Base-by-base conservation (phyloP, 2,329 filamentous ascomycete species). In the Talaromyces sp. region DNA sequence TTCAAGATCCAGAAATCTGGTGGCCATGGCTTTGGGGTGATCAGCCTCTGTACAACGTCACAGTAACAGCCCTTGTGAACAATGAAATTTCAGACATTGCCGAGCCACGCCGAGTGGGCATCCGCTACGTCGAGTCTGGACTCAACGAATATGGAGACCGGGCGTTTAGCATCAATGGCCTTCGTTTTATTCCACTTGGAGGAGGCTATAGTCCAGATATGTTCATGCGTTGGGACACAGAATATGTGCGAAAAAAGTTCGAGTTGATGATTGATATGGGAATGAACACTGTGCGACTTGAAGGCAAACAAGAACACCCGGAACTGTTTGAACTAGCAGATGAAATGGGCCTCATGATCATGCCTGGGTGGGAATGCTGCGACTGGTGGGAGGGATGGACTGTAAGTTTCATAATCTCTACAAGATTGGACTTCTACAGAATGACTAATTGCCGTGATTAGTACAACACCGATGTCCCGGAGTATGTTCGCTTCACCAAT, bases 301-400 rank as follows among this genome's bases (percentile, higher is more conserved):
- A 89, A 70, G 87, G 87, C 2, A 89, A 88, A 67, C 84, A 87
- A 71, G 87, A 89, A 69, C 87, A 89, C 8, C 84, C 85, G 0
- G 82, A 85, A 67, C 74, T 89, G 0, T 89, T 88, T 69, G 78
- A 84, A 0, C 76, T 88, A 1, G 84, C 86, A 1, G 86, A 89
- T 69, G 77, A 80, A 3, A 76, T 87, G 69, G 87, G 87, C 0
- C 70, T 89, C 41, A 87, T 89, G 85, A 73, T 89, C 0, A 76
- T 89, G 43, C 78, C 86, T 0, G 87, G 87, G 0, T 89, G 86
- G 86, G 86, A 89, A 66, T 89, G 87, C 73, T 89, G 87, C 71
- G 85, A 89, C 69, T 89, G 89, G 71, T 89, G 87, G 87, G 87
- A 89, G 70, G 84, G 82, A 0, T 89, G 86, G 86, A 73, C 70